phyloP scores from a whole-genome alignment of 1,139 yeast species.

The Insectozyma bohioensis region DNA sequence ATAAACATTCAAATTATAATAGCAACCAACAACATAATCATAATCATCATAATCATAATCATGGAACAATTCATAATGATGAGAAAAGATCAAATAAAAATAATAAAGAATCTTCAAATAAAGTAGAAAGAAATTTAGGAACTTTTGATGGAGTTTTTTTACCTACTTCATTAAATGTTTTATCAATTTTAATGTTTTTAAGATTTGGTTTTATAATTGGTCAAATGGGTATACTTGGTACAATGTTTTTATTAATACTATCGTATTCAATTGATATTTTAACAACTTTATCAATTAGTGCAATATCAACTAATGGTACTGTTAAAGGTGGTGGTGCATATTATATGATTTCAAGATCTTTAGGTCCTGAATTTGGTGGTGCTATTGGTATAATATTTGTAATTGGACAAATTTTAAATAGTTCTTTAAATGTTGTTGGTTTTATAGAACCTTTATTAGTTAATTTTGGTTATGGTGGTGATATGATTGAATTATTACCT shows the following conservation, averaged over 20 bases:
- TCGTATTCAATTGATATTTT: conserved; percentile 66
- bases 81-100: conserved; percentile 6
- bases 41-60: no score
- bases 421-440: conserved; percentile 80
- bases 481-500: conserved; percentile 46
- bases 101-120: conserved; percentile 1
- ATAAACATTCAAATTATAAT: not conserved
- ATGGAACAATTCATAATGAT: no score
- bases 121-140: conserved; percentile 47
- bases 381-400: conserved; percentile 78
- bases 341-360: conserved; percentile 74
- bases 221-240: conserved; percentile 71
- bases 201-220: conserved; percentile 80
- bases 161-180: conserved; percentile 72
- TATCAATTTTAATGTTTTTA: conserved; percentile 78
- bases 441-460: conserved; percentile 70
- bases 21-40: no score
- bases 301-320: conserved; percentile 80
- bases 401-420: conserved; percentile 72
- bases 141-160: conserved; percentile 79
- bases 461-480: conserved; percentile 67
- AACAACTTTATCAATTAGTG: conserved; percentile 73
- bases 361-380: conserved; percentile 85
- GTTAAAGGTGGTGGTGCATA: conserved; percentile 86
- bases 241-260: conserved; percentile 54